These are phyloP conservation scores for Colletotrichum graminicola DNA, from an alignment of 2,329 filamentous ascomycete genomes.

Conservation along the genomic window DNA sequence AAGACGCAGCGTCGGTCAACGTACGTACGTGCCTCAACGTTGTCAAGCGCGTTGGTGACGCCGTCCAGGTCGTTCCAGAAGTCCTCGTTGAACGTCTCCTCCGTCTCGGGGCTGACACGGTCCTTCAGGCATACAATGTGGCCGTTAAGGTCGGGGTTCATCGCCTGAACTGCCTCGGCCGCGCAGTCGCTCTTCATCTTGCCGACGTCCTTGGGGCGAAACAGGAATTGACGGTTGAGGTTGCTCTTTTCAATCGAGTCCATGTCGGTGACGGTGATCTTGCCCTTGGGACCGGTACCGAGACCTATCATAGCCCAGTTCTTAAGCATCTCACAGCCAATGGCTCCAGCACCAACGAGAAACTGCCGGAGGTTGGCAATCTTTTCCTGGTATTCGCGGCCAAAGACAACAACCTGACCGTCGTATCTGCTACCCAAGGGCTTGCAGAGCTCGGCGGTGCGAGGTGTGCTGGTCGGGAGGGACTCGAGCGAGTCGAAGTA, in stretches of 20 bases:
- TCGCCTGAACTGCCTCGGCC: conserved; percentile 86
- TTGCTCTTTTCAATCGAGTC: conserved; percentile 99
- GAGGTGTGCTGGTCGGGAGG: conserved; percentile 78
- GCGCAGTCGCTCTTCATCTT: conserved; percentile 97
- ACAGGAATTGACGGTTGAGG: conserved; percentile 95
- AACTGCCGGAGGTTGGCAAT: conserved; percentile 92
- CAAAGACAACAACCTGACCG: conserved; percentile 96
- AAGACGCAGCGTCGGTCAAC: conserved; percentile 97
- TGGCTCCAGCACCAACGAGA: conserved; percentile 94
- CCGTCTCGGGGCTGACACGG: conserved; percentile 90
- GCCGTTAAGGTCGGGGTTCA: conserved; percentile 93
- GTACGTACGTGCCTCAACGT: conserved; percentile 96
- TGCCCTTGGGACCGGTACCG: conserved; percentile 86
- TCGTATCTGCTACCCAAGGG: conserved; percentile 90
- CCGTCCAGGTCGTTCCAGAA: conserved; percentile 92
- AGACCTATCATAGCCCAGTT: conserved; percentile 99
- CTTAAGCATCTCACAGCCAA: conserved; percentile 99
- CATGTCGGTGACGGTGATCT: conserved; percentile 95
- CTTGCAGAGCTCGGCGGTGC: conserved; percentile 89
- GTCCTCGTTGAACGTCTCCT: conserved; percentile 91
- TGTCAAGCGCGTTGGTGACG: conserved; percentile 97
- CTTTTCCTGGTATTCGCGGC: conserved; percentile 93
- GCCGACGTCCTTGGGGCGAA: conserved; percentile 93
- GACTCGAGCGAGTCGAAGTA: conserved; percentile 99
- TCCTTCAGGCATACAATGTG: conserved; percentile 91